Evolutionary conservation across 2,329 filamentous ascomycete species (phyloP).

Genomic region (Plenodomus tracheiphilus): DNA sequence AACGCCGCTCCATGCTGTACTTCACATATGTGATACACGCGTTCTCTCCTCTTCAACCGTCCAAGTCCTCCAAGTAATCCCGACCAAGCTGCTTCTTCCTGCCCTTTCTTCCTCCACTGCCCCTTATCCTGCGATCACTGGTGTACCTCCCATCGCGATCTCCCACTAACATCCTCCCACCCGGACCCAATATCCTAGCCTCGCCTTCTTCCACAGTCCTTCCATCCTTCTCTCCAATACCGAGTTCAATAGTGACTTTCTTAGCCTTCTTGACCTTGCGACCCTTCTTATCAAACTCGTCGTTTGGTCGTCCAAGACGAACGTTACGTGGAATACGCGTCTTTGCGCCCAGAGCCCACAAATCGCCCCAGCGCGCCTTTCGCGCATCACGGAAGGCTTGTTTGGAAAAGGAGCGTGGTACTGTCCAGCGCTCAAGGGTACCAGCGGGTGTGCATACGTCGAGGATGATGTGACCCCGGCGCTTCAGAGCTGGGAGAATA

Average conservation of each 20-base stretch:
- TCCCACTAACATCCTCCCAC: conserved; percentile 28
- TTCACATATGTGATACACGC: background rate
- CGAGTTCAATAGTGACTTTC: conserved; percentile 36
- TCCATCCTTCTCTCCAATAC: conserved; percentile 28
- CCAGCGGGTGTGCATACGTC: conserved; percentile 89
- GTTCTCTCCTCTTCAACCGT: background rate
- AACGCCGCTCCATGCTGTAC: background rate
- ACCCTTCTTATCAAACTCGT: conserved; percentile 47
- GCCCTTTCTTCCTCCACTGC: conserved; percentile 45
- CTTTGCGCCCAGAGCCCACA: conserved; percentile 95
- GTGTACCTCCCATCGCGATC: conserved; percentile 37
- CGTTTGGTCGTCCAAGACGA: conserved; percentile 58
- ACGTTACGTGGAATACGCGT: conserved; percentile 68
- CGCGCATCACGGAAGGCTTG: conserved; percentile 90
- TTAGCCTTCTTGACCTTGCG: conserved; percentile 38
- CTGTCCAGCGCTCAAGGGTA: conserved; percentile 88
- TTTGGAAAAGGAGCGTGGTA: conserved; percentile 78
- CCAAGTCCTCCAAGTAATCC: conserved; percentile 23
- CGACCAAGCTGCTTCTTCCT: conserved; percentile 31
- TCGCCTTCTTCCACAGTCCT: conserved; percentile 23
- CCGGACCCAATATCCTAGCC: conserved; percentile 15
- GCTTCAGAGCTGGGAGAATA: conserved; percentile 81
- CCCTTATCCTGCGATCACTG: conserved; percentile 42
- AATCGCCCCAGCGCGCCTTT: conserved; percentile 87
- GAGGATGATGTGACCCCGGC: conserved; percentile 82